These are phyloP conservation scores for Trifolium fragiferum DNA, from an alignment of 306 rosid genomes.

Conservation along the genomic window DNA sequence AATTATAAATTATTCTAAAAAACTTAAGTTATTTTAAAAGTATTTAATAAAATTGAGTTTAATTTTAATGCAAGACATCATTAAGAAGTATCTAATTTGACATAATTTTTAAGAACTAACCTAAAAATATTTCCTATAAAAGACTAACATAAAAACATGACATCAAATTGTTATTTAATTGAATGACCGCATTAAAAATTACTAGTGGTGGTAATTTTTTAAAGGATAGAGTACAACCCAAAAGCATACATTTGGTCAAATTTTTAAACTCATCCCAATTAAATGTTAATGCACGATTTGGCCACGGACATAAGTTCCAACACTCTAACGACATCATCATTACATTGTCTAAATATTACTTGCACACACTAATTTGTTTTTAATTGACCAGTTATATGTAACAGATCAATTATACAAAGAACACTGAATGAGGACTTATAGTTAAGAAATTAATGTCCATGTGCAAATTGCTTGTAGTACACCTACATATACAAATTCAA, in stretches of 20 bases:
- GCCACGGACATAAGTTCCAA: constrained; percentile 4
- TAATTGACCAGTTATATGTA: constrained; percentile 33
- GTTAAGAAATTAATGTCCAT: constrained; percentile 13
- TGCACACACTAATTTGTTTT: neutral
- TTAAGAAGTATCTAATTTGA: too few species aligned
- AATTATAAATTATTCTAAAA: too few species aligned
- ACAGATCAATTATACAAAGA: constrained; percentile 1
- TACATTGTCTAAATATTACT: constrained; percentile 12
- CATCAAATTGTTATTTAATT: too few species aligned
- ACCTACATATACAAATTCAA: too few species aligned
- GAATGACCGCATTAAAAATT: too few species aligned
- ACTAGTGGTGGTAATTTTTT: too few species aligned
- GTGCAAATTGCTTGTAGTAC: constrained; percentile 33
- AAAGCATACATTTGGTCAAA: constrained; percentile 3
- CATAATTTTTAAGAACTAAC: too few species aligned
- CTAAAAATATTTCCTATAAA: too few species aligned
- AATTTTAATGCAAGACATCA: too few species aligned
- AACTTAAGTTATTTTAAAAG: too few species aligned
- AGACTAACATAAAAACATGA: too few species aligned
- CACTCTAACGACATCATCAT: constrained; percentile 35
- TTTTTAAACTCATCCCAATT: neutral
- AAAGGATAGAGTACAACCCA: neutral
- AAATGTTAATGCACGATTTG: constrained; percentile 26
- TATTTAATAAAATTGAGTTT: too few species aligned
- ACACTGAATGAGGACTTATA: constrained; percentile 44